These are phyloP conservation scores for Lippia alba DNA, from an alignment of 305 asterid species.

Conservation along the genomic window DNA sequence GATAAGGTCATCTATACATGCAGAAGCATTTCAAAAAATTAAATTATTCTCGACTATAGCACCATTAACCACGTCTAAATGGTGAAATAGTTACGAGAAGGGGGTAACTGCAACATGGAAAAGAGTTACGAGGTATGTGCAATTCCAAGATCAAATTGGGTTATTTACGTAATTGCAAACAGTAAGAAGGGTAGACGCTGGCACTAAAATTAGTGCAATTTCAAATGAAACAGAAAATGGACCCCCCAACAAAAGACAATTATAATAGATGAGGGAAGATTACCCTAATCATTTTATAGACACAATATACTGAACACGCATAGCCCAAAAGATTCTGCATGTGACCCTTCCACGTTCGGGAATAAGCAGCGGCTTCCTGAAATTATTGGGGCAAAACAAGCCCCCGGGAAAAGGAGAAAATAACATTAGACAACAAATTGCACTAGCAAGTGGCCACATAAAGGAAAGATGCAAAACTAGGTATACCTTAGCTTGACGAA, in stretches of 20 bases:
- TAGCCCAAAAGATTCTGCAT: constrained; percentile 97
- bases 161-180: too few species aligned
- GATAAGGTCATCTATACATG: too few species aligned
- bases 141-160: too few species aligned
- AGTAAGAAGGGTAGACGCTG: too few species aligned
- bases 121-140: too few species aligned
- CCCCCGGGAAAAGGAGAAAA: constrained; percentile 23
- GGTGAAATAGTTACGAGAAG: too few species aligned
- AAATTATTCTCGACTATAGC: too few species aligned
- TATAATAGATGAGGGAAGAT: constrained; percentile 16
- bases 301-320: constrained; percentile 92
- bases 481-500: constrained; percentile 97
- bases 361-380: constrained; percentile 99
- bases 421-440: constrained; percentile 17
- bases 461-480: constrained; percentile 19
- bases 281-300: constrained; percentile 96
- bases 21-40: too few species aligned
- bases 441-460: constrained; percentile 31
- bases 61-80: too few species aligned
- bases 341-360: constrained; percentile 99
- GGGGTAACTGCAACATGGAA: too few species aligned
- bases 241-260: constrained; percentile 12
- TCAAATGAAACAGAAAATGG: constrained; percentile 18
- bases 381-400: constrained; percentile 37
- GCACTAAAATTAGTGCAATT: not conserved